These are phyloP conservation scores for Spergularia marina DNA, from an alignment of 148 eudicot genomes.

Conservation along the genomic window DNA sequence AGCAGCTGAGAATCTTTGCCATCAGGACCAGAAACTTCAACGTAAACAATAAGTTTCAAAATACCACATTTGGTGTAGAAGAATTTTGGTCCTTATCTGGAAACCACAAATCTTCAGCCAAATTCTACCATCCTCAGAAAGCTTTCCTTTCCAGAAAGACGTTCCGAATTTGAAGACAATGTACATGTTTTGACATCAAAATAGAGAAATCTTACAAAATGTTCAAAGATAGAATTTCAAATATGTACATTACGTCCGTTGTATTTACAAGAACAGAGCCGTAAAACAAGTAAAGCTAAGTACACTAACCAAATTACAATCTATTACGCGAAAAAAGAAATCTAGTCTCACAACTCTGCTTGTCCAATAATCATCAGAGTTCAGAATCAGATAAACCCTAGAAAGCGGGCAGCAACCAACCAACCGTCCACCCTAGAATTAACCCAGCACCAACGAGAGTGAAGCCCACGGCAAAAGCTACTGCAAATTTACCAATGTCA, in stretches of 20 bases:
- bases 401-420: constrained; percentile 64
- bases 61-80: no score
- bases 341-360: constrained; percentile 16
- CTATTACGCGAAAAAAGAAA: constrained; percentile 2
- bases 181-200: neutral
- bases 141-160: neutral
- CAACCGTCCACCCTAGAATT: constrained; percentile 88
- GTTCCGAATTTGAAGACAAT: neutral
- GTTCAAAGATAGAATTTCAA: constrained; percentile 18
- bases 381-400: constrained; percentile 19
- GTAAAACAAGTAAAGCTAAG: constrained; percentile 6
- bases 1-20: no score
- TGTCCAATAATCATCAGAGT: neutral
- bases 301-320: constrained; percentile 4
- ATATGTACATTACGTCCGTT: constrained; percentile 16
- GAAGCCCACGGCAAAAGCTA: constrained; percentile 76
- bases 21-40: no score
- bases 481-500: constrained; percentile 53
- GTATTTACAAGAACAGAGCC: neutral
- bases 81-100: no score
- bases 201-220: constrained; percentile 10
- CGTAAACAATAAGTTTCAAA: no score
- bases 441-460: constrained; percentile 87
- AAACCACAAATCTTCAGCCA: no score
- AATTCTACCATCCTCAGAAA: neutral